Base-by-base conservation (phyloP, 2,329 filamentous ascomycete species). In the Scopulariopsis brevicaulis region DNA sequence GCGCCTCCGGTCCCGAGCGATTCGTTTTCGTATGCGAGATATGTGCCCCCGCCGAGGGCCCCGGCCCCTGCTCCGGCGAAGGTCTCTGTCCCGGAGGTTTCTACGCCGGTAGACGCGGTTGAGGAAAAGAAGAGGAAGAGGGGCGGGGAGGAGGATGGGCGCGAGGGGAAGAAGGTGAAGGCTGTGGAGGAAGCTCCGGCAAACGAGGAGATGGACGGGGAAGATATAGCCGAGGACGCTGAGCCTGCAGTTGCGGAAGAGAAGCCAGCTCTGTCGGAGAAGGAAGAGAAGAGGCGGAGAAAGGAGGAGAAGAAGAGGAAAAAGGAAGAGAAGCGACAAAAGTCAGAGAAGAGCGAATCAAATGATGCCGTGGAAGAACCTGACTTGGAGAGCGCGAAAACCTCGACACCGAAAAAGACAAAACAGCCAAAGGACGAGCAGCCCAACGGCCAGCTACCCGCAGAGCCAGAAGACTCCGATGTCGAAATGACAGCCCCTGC, bases 1-100 rank as follows among this genome's bases (percentile, higher is more conserved):
- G 22, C 50, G 7, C 51, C 56, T 12, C 56, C 56, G 15, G 14
- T 54, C 12, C 51, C 55, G 25, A 52, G 55, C 22, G 55, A 57
- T 43, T 43, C 46, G 12, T 57, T 57, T 40, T 57, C 55, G 8
- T 76, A 77, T 63, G 69, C 74, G 53, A 69, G 75, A 62, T 77
- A 77, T 59, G 65, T 77, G 18, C 74, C 72, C 48, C 65, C 68
- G 7, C 22, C 66, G 10, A 67, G 69, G 59, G 64, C 59, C 10
- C 48, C 57, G 11, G 53, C 55, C 8, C 28, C 28, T 32, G 28
- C 28, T 4, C 28, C 28, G 28, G 28, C 28, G 8, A 32, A 32
- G 28, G 8, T 8, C 28, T 32, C 28, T 32, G 4, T 8, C 8
- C 28, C 28, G 8, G 28, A 32, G 8, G 28, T 32, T 25, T 60